phyloP scores from a whole-genome alignment of 1,139 yeast genomes.

The Pneumocystis canis region DNA sequence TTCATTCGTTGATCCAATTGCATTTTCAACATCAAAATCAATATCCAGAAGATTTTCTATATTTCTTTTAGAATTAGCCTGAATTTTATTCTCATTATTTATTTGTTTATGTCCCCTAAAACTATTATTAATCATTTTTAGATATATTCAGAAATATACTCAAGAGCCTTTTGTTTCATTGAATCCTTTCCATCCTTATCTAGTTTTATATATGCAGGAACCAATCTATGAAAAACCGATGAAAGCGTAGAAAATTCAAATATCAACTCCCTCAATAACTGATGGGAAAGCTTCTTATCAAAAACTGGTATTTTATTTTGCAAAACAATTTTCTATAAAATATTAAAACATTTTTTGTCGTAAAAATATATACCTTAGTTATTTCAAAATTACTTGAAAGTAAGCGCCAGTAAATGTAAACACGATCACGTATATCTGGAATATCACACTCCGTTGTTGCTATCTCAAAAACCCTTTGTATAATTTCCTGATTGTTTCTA shows the following conservation, averaged over 20 bases:
- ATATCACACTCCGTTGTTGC: conserved; percentile 74
- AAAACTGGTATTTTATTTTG: background rate
- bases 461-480: conserved; percentile 59
- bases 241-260: conserved; percentile 73
- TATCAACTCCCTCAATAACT: conserved; percentile 50
- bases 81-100: conserved; percentile 65
- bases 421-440: conserved; percentile 88
- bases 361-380: conserved; percentile 41
- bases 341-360: conserved; percentile 53
- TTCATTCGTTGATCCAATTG: conserved; percentile 18
- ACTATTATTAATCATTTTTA: background rate
- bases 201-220: conserved; percentile 46
- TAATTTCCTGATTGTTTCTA: conserved; percentile 32
- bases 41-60: conserved; percentile 79
- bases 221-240: conserved; percentile 80
- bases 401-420: conserved; percentile 87
- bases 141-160: conserved; percentile 18
- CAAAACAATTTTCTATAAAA: conserved; percentile 18
- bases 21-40: conserved; percentile 35
- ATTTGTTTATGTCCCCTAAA: conserved; percentile 47
- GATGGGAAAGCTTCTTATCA: conserved; percentile 40
- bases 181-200: conserved; percentile 32
- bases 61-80: conserved; percentile 35
- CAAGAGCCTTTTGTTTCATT: conserved; percentile 41
- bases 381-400: conserved; percentile 45